A percentile compares a stretch with the other conserved stretches of the same genome.
phyloP scores from a whole-genome alignment of 331 rosid species.

The Pyrus hybrid region DNA sequence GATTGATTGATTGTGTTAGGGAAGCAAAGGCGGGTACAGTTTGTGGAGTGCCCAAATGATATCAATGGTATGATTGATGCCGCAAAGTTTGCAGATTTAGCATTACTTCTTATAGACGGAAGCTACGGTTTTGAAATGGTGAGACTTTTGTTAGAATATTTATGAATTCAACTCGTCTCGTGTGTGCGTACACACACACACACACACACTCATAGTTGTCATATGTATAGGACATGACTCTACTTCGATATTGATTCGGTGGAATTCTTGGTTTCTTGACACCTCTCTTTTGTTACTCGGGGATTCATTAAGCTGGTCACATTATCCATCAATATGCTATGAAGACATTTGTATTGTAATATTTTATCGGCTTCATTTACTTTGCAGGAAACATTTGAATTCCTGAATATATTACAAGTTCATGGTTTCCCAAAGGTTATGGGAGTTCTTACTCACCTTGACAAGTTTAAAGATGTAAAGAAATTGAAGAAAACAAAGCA shows the following conservation, averaged over 20 bases:
- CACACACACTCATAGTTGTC: not conserved
- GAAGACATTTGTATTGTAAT: not conserved
- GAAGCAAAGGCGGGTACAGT: constrained; percentile 84
- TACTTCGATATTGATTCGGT: not conserved
- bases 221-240: not conserved
- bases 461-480: constrained; percentile 71
- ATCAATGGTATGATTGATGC: constrained; percentile 96
- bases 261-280: not conserved
- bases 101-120: constrained; percentile 89
- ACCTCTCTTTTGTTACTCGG: not conserved
- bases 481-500: constrained; percentile 81
- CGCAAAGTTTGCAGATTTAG: constrained; percentile 79
- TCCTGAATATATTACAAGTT: constrained; percentile 81
- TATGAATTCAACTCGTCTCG: not conserved
- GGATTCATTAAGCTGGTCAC: not conserved
- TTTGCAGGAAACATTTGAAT: constrained; percentile 90
- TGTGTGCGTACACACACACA: not conserved
- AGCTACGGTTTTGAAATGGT: constrained; percentile 94
- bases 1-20: constrained; percentile 35
- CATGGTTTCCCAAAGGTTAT: constrained; percentile 93
- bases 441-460: constrained; percentile 98
- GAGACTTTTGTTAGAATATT: constrained; percentile 13
- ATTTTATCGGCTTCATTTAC: not conserved
- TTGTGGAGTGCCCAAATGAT: constrained; percentile 90
- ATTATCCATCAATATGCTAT: not conserved